Conservation (phyloP, 345 rosid genomes). For the Eutrema japonicum region DNA sequence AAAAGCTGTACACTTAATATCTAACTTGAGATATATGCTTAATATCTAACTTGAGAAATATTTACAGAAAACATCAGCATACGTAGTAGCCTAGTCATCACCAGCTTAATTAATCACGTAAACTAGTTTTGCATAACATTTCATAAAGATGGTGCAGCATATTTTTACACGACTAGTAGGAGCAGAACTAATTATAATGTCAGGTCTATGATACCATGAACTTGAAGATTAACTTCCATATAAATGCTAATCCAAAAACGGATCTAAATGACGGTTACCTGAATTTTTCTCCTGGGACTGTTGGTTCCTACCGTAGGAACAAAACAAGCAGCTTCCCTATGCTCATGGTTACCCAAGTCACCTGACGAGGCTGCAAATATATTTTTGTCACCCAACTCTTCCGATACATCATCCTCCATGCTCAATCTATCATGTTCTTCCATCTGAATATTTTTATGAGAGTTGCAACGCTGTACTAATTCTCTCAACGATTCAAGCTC, state of each 20-base stretch:
- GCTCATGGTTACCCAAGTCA: conserved; percentile 35
- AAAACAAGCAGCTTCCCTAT: conserved; percentile 39
- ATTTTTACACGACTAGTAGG: background rate
- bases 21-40: background rate
- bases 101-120: background rate
- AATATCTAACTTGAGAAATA: conserved; percentile 1
- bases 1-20: conserved; percentile 12
- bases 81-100: conserved; percentile 18
- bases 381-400: conserved; percentile 35
- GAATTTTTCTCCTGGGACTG: conserved; percentile 33
- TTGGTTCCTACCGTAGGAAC: conserved; percentile 34
- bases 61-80: conserved; percentile 3
- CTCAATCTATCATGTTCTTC: conserved; percentile 43
- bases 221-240: background rate
- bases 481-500: conserved; percentile 63
- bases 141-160: conserved; percentile 19
- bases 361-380: conserved; percentile 25
- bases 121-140: conserved; percentile 13
- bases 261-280: conserved; percentile 32
- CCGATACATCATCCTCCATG: conserved; percentile 36
- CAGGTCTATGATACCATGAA: conserved; percentile 22
- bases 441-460: conserved; percentile 34
- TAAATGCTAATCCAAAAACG: conserved; percentile 12
- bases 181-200: conserved; percentile 16
- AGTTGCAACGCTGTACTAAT: conserved; percentile 48